Evolutionary conservation across 495 filamentous ascomycete genomes (phyloP), one percentile per base, ranked within the genome.

Genomic region (Aspergillus ostianus): DNA sequence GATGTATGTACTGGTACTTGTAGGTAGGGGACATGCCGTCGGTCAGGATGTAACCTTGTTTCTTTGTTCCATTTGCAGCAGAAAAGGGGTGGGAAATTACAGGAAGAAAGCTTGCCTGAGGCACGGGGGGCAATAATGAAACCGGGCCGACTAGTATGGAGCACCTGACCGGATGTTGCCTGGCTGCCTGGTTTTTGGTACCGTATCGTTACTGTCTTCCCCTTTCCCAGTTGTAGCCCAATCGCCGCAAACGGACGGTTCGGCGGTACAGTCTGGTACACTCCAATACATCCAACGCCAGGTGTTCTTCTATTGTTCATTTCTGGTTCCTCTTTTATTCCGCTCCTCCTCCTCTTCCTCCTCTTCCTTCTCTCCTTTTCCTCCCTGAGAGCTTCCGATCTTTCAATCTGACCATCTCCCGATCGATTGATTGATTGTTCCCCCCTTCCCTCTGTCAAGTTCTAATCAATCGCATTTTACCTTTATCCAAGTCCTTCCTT

Each of bases 331-430:
- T 53, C 51, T 58, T 36, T 51, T 53, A 46, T 53, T 52, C 46
- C 32, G 58, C 19, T 54, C 45, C 27, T 51, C 23, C 23, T 26
- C 23, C 4, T 51, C 59, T 57, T 61, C 64, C 65, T 56, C 63
- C 63, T 75, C 67, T 66, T 70, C 68, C 67, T 69, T 53, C 68
- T 47, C 57, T n/a, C 47, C 27, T 55, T 50, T 29, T 12, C 13
- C 13, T 56, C 36, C 29, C 21, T 56, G 44, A 47, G 32, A 61
- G 51, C 56, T 51, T 50, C 51, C 53, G 32, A 52, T 53, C 57
- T 53, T 3, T 53, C 51, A 53, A 54, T 41, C 36, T 1, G 36
- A 4, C 36, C 36, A 41, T 41, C 52, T 32, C 32, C 52, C 52
- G 30, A 36, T 53, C 51, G 6, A n/a, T 53, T 20, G 52, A 54